Evolutionary conservation across 345 rosid species (phyloP).

Genomic region (Pistacia integerrima): DNA sequence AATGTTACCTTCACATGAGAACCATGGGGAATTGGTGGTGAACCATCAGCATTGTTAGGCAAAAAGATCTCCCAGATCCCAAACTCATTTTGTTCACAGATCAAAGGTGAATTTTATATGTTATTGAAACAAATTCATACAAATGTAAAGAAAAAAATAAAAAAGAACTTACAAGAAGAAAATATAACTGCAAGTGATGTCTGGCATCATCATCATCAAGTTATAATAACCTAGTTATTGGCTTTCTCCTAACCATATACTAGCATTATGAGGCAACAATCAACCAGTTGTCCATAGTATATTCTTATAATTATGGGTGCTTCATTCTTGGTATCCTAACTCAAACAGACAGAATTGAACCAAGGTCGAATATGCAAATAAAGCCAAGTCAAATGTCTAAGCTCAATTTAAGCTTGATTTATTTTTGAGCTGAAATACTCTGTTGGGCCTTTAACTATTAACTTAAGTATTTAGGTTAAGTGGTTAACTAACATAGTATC

Average conservation of each 20-base stretch:
- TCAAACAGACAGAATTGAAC: background rate
- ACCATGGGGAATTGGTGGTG: constrained; percentile 92
- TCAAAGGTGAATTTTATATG: background rate
- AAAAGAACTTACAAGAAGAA: background rate
- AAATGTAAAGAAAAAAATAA: background rate
- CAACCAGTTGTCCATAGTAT: background rate
- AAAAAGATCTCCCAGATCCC: constrained; percentile 97
- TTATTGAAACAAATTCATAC: background rate
- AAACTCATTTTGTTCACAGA: constrained; percentile 69
- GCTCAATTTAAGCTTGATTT: too few species aligned
- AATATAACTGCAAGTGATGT: constrained; percentile 7
- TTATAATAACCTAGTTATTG: background rate
- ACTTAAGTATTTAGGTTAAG: too few species aligned
- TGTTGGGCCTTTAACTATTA: too few species aligned
- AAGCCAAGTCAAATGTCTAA: background rate
- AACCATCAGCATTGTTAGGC: constrained; percentile 91
- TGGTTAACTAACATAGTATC: too few species aligned
- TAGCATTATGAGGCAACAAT: background rate
- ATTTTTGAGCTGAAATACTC: too few species aligned
- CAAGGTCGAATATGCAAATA: background rate
- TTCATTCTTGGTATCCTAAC: background rate
- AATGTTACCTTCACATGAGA: constrained; percentile 88
- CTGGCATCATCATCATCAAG: background rate
- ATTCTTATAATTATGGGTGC: background rate
- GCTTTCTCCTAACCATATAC: background rate